A percentile compares a stretch with the other conserved stretches of the same genome.
phyloP scores from a whole-genome alignment of 768 basidiomycete species.

The Lactarius akahatsu region DNA sequence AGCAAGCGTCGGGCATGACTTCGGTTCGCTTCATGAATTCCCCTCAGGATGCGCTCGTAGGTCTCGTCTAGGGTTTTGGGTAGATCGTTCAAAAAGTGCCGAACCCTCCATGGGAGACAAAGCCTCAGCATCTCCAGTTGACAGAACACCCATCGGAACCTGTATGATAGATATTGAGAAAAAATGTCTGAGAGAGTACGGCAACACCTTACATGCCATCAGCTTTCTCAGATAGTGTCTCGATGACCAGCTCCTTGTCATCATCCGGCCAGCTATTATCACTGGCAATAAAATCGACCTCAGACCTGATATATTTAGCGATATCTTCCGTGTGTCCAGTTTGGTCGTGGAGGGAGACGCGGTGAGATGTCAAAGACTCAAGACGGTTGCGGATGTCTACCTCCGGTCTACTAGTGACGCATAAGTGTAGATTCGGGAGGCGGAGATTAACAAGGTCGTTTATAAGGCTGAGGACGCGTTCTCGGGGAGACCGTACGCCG shows the following conservation, averaged over 20 bases:
- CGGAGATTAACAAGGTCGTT: background rate
- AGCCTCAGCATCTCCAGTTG: background rate
- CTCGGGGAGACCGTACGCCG: background rate
- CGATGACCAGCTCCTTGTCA: background rate
- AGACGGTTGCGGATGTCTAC: background rate
- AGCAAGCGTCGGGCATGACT: background rate
- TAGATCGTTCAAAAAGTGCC: background rate
- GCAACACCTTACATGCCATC: background rate
- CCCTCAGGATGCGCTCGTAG: background rate
- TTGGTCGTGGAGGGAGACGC: background rate
- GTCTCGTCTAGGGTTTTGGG: background rate
- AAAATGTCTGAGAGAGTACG: background rate
- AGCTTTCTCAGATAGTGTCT: background rate
- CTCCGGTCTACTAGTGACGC: background rate
- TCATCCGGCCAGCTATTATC: background rate
- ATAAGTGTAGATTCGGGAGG: background rate
- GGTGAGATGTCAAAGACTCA: background rate
- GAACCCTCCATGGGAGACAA: background rate
- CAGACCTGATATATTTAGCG: background rate
- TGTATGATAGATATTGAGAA: background rate
- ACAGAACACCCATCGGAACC: background rate
- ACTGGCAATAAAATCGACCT: background rate
- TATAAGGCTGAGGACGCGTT: background rate
- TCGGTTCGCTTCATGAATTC: background rate
- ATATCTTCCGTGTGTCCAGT: background rate